These are phyloP conservation scores for Aschersonia sp. DNA, from an alignment of 2,329 filamentous ascomycete genomes.

Conservation along the genomic window DNA sequence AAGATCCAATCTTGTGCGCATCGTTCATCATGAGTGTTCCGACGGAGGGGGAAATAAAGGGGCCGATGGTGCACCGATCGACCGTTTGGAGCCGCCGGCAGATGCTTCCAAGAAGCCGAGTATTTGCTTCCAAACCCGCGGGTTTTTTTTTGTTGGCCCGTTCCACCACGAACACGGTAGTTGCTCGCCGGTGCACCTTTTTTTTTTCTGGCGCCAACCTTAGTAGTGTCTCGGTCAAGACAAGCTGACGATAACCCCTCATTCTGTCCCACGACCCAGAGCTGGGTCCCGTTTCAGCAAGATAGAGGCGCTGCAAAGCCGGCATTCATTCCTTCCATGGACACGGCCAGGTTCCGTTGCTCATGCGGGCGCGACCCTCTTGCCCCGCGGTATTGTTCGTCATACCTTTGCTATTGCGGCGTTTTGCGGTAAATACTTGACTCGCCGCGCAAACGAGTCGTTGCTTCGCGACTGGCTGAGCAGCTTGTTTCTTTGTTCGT, in stretches of 20 bases:
- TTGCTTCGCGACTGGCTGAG: neutral
- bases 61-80: neutral
- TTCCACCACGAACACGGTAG: no score
- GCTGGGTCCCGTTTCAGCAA: neutral
- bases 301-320: neutral
- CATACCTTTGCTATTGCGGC: neutral
- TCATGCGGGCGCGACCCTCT: neutral
- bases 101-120: neutral
- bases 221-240: no score
- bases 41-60: slow-evolving; percentile 1
- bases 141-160: neutral
- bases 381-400: neutral
- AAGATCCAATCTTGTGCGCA: neutral
- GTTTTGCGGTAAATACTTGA: neutral
- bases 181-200: no score
- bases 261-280: no score
- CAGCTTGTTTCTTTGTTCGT: neutral
- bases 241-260: no score
- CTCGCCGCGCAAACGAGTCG: neutral
- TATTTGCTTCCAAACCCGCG: neutral
- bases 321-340: neutral
- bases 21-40: neutral
- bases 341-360: neutral
- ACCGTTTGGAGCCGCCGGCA: neutral
- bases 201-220: no score